Percentiles rank a stretch among this genome's conserved stretches.
These are phyloP conservation scores for Amanita subjunquillea DNA, from an alignment of 768 basidiomycete genomes.

Conservation along the genomic window DNA sequence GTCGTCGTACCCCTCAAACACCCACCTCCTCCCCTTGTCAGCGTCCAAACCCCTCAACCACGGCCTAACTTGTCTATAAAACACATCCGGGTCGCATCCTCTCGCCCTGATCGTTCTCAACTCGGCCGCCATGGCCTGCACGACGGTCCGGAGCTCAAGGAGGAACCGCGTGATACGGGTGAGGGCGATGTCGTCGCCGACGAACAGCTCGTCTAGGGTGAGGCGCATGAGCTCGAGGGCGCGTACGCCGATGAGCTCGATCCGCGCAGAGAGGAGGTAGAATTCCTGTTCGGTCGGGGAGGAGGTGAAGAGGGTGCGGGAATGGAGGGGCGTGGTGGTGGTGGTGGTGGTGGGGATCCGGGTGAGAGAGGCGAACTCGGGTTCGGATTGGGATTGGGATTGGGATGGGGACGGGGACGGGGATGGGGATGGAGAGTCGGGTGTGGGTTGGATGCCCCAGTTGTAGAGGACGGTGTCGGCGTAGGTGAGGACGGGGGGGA, in stretches of 20 bases:
- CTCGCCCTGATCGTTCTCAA: constrained; percentile 56
- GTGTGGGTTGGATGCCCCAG: constrained; percentile 31
- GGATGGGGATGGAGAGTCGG: too few relatives aligned
- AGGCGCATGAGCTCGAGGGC: constrained; percentile 79
- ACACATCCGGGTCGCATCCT: constrained; percentile 56
- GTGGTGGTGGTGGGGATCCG: not conserved
- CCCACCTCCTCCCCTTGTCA: constrained; percentile 29
- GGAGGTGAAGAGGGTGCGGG: constrained; percentile 64
- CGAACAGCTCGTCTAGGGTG: constrained; percentile 83
- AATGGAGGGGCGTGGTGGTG: constrained; percentile 42
- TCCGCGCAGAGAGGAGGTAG: constrained; percentile 76
- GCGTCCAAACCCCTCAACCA: constrained; percentile 75
- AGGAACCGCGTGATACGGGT: constrained; percentile 61
- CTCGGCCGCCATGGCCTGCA: constrained; percentile 50
- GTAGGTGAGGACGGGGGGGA: constrained; percentile 81
- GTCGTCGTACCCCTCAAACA: constrained; percentile 44
- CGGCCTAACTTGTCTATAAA: constrained; percentile 64
- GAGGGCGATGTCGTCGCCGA: constrained; percentile 56
- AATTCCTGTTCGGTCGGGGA: constrained; percentile 79
- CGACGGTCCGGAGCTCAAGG: constrained; percentile 45
- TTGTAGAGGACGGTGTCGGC: constrained; percentile 91
- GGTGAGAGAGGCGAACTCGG: constrained; percentile 14
- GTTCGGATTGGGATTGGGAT: constrained; percentile 6
- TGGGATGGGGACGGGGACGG: too few relatives aligned
- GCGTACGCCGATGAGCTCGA: constrained; percentile 78